These are phyloP conservation scores for Aspergillus mulundensis DNA, from an alignment of 495 filamentous ascomycete species.

Conservation along the genomic window DNA sequence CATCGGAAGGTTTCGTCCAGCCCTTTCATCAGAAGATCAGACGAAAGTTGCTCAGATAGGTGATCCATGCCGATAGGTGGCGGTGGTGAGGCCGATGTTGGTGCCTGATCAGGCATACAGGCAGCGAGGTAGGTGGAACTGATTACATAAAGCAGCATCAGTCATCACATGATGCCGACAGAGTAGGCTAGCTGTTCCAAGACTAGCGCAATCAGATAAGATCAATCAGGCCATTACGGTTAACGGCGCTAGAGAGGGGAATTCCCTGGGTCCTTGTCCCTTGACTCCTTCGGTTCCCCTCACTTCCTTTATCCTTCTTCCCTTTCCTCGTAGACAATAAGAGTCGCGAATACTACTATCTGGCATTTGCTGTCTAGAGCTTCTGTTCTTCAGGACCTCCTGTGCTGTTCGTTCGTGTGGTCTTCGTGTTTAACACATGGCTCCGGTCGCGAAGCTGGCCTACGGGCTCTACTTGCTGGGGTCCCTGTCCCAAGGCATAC, in stretches of 20 bases:
- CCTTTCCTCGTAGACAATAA: neutral
- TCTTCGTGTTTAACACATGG: neutral
- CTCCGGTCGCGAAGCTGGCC: neutral
- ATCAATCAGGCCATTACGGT: constrained; percentile 5
- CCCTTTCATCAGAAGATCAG: neutral
- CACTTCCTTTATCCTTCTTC: neutral
- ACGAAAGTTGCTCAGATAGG: neutral
- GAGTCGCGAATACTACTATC: neutral
- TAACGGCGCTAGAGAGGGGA: neutral
- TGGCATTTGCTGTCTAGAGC: neutral
- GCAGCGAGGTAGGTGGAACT: neutral
- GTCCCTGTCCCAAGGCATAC: neutral
- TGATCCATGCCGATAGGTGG: constrained; percentile 9
- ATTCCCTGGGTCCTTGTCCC: neutral
- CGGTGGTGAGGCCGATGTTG: constrained; percentile 1
- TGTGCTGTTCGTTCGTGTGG: neutral
- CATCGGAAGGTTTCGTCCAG: no score
- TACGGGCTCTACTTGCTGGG: constrained; percentile 2
- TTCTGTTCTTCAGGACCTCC: neutral
- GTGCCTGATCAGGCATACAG: neutral
- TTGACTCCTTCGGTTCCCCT: neutral
- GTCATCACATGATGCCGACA: neutral
- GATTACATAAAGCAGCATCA: neutral
- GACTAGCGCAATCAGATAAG: constrained; percentile 24
- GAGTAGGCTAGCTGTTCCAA: neutral